A percentile compares a stretch with the other conserved stretches of the same genome.
Evolutionary conservation across 805 yeast species (phyloP).

Genomic region (Komagataella mondaviorum): DNA sequence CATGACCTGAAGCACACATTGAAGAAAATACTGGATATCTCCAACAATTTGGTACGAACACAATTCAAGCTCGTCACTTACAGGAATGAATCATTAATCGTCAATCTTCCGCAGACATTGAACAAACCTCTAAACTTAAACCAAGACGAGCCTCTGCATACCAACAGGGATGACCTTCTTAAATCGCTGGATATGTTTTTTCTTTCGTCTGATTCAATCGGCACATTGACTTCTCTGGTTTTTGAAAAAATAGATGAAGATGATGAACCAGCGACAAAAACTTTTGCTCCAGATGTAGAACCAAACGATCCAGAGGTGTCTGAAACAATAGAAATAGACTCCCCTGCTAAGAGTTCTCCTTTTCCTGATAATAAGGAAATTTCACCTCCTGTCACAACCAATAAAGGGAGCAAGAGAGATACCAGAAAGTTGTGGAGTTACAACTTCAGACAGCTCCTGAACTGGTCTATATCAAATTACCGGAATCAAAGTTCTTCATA

Average conservation of each 20-base stretch:
- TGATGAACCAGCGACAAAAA: conserved; percentile 3
- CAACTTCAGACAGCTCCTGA: conserved; percentile 10
- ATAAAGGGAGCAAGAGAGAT: neutral
- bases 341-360: neutral
- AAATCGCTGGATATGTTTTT: neutral
- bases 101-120: conserved; percentile 19
- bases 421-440: conserved; percentile 12
- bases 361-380: neutral
- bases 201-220: neutral
- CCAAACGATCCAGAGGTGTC: neutral
- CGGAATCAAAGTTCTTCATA: conserved; percentile 4
- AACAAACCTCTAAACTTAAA: conserved; percentile 8
- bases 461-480: conserved; percentile 17
- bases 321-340: neutral
- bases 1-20: conserved; percentile 32
- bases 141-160: conserved; percentile 10
- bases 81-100: conserved; percentile 59
- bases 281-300: neutral
- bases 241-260: conserved; percentile 10
- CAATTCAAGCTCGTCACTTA: conserved; percentile 49
- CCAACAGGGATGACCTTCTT: neutral
- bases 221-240: conserved; percentile 5
- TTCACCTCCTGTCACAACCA: neutral
- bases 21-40: conserved; percentile 22
- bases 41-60: conserved; percentile 20